A percentile compares a stretch with the other conserved stretches of the same genome.
These are phyloP conservation scores for Apophysomyces elegans DNA, from an alignment of 371 early-diverging fungal genomes.

Conservation along the genomic window DNA sequence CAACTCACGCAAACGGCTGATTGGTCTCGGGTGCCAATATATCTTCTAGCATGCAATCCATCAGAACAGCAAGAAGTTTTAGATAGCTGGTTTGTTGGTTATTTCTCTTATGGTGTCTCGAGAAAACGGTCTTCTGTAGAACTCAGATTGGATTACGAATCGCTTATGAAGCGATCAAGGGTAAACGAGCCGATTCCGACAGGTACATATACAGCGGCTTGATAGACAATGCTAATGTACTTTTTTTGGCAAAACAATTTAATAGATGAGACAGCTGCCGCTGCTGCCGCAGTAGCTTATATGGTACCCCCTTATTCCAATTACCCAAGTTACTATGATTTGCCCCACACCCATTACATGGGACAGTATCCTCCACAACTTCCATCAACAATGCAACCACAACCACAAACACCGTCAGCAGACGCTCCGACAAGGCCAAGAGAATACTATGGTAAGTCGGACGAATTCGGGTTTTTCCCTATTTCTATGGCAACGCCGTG, in stretches of 20 bases:
- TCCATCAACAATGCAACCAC: slow-evolving; percentile 13
- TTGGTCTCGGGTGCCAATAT: slow-evolving; percentile 26
- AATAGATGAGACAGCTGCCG: neutral
- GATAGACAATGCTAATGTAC: neutral
- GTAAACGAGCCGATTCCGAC: slow-evolving; percentile 7
- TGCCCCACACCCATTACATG: slow-evolving; percentile 22
- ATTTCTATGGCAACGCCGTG: slow-evolving; percentile 3
- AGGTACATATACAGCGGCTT: neutral
- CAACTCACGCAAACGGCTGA: slow-evolving; percentile 26
- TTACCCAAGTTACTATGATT: slow-evolving; percentile 19
- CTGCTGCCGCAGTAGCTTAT: slow-evolving; percentile 18
- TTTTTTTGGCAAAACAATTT: too few relatives aligned
- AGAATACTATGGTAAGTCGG: slow-evolving; percentile 9
- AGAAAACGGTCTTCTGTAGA: slow-evolving; percentile 31
- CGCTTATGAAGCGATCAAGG: slow-evolving; percentile 9
- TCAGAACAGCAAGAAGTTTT: slow-evolving; percentile 18
- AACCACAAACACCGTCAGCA: slow-evolving; percentile 1
- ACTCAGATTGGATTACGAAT: slow-evolving; percentile 11
- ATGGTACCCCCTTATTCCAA: slow-evolving; percentile 14
- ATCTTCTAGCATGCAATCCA: slow-evolving; percentile 22
- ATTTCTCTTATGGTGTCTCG: slow-evolving; percentile 25
- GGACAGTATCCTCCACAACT: slow-evolving; percentile 1
- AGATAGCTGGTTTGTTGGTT: slow-evolving; percentile 35
- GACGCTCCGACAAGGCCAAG: slow-evolving; percentile 8
- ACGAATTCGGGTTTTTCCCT: slow-evolving; percentile 7